Percentiles rank a stretch among this genome's conserved stretches.
Conservation (phyloP, 306 rosid genomes). For the Castanospermum australe region DNA sequence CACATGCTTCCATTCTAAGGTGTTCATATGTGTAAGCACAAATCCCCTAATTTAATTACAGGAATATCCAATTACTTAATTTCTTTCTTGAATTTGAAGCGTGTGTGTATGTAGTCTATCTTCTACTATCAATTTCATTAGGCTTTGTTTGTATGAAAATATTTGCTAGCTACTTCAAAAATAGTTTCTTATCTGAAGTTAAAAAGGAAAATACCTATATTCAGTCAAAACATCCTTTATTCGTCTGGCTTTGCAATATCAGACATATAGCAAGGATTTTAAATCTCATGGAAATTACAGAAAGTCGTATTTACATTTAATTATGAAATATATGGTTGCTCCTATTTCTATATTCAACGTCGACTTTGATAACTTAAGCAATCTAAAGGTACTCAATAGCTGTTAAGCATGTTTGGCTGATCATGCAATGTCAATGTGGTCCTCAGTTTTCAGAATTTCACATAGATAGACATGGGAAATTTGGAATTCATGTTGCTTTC, state of each 20-base stretch:
- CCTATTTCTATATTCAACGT: neutral
- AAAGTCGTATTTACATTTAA: neutral
- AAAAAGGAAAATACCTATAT: neutral
- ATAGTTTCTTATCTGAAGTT: neutral
- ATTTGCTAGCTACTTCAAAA: neutral
- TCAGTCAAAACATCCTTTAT: neutral
- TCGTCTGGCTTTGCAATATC: neutral
- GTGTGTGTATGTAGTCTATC: neutral
- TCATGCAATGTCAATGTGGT: neutral
- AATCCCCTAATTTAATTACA: neutral
- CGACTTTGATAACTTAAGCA: neutral
- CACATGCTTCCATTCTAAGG: slow-evolving; percentile 6
- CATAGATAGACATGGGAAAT: neutral
- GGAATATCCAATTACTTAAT: neutral
- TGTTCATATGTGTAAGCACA: neutral
- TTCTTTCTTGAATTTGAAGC: slow-evolving; percentile 19
- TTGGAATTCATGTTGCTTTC: neutral
- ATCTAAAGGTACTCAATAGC: neutral
- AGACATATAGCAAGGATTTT: neutral
- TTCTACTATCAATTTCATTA: neutral
- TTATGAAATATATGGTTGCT: neutral
- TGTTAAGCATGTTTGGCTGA: neutral
- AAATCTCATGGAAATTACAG: neutral
- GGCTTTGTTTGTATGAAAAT: neutral
- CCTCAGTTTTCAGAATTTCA: neutral